These are phyloP conservation scores for Suhomyces ambrosiae DNA, from an alignment of 1,139 yeast genomes.

Conservation along the genomic window DNA sequence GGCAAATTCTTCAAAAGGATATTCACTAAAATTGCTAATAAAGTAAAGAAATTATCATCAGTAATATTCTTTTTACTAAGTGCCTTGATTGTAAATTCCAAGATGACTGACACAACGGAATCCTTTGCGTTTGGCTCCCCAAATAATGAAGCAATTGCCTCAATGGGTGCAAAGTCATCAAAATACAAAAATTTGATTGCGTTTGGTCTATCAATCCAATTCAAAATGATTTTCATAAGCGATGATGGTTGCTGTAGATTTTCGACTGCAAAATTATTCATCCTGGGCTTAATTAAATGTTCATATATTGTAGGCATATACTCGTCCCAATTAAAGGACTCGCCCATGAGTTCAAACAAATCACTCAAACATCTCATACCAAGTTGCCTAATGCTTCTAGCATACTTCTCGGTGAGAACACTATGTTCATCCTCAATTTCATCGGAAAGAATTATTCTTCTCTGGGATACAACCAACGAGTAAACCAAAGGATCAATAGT, in stretches of 20 bases:
- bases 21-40: conserved; percentile 60
- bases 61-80: conserved; percentile 38
- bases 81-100: conserved; percentile 56
- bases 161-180: conserved; percentile 58
- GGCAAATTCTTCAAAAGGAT: conserved; percentile 56
- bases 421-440: conserved; percentile 22
- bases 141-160: conserved; percentile 58
- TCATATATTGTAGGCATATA: conserved; percentile 55
- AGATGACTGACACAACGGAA: conserved; percentile 56
- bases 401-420: conserved; percentile 41
- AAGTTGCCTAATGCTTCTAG: conserved; percentile 58
- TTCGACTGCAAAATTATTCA: conserved; percentile 67
- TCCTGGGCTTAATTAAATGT: conserved; percentile 63
- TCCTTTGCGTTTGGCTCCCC: conserved; percentile 64
- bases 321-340: conserved; percentile 55
- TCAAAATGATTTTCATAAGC: conserved; percentile 63
- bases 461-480: conserved; percentile 59
- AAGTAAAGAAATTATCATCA: conserved; percentile 48
- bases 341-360: conserved; percentile 52
- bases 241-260: conserved; percentile 85
- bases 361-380: conserved; percentile 61
- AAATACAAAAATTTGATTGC: conserved; percentile 56
- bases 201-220: conserved; percentile 58
- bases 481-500: conserved; percentile 64
- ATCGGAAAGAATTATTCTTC: conserved; percentile 32